These are phyloP conservation scores for Nakazawaea siamensis DNA, from an alignment of 805 yeast species.

Conservation along the genomic window DNA sequence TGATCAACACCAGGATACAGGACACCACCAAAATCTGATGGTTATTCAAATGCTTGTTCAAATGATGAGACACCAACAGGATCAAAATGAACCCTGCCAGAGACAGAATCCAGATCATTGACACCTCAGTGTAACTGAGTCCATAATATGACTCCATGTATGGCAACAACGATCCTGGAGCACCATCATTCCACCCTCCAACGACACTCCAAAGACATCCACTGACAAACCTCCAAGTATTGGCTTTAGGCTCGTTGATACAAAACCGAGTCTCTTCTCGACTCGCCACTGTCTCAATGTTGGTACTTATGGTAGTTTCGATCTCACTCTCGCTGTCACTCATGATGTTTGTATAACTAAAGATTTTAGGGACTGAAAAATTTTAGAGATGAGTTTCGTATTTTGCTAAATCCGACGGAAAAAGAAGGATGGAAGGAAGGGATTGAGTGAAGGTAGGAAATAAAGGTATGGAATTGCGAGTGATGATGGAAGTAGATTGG, in stretches of 20 bases:
- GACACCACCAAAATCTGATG: constrained; percentile 14
- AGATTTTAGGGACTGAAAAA: too few species aligned
- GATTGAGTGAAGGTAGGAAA: neutral
- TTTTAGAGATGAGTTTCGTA: too few species aligned
- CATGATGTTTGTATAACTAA: too few species aligned
- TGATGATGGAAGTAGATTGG: too few species aligned
- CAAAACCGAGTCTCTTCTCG: too few species aligned
- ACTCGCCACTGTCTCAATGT: too few species aligned
- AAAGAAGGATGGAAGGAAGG: neutral
- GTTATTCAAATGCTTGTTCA: constrained; percentile 18
- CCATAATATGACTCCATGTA: constrained; percentile 23
- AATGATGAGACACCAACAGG: constrained; percentile 23
- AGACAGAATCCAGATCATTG: constrained; percentile 28
- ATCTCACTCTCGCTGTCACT: too few species aligned
- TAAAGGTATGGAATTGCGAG: too few species aligned
- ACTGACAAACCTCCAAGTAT: constrained; percentile 27
- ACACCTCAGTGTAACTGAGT: constrained; percentile 24
- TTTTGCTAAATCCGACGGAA: too few species aligned
- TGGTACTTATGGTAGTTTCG: too few species aligned
- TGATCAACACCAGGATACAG: constrained; percentile 9
- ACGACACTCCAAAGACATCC: constrained; percentile 28
- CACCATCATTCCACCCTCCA: constrained; percentile 28
- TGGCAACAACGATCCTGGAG: constrained; percentile 30
- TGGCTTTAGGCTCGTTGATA: constrained; percentile 27
- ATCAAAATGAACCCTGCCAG: constrained; percentile 26